Conservation (phyloP, 352 stramenopile species). For the Lagenidium sp. region DNA sequence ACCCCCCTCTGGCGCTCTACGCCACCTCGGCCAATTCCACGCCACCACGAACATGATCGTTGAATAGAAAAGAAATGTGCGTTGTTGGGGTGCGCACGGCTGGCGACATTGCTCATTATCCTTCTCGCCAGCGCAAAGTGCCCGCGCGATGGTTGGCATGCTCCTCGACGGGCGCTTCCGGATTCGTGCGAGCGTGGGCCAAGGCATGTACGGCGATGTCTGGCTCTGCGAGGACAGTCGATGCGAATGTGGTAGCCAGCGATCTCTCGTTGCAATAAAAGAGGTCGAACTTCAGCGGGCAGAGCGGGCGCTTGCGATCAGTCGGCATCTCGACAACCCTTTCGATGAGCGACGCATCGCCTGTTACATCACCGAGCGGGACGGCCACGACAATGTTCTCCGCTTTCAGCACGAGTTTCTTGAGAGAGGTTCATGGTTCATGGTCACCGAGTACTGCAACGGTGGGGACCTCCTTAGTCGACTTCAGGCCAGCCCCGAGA, state of each 20-base stretch:
- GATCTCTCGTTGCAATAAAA: slow-evolving; percentile 36
- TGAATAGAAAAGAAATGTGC: too few species aligned
- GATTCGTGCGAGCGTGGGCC: slow-evolving; percentile 5
- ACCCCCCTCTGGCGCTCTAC: too few species aligned
- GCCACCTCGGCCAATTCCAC: too few species aligned
- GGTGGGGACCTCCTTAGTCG: slow-evolving; percentile 24
- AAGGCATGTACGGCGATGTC: slow-evolving; percentile 34
- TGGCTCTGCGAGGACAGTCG: slow-evolving; percentile 30
- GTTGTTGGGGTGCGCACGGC: too few species aligned
- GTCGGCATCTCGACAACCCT: slow-evolving; percentile 33
- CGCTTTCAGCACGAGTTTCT: slow-evolving; percentile 28
- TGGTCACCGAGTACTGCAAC: slow-evolving; percentile 30
- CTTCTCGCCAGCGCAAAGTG: neutral
- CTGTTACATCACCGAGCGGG: slow-evolving; percentile 13
- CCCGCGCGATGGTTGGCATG: neutral
- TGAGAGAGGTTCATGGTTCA: slow-evolving; percentile 29
- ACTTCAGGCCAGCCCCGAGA: slow-evolving; percentile 10
- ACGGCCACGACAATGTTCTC: slow-evolving; percentile 31
- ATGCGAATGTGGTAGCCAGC: slow-evolving; percentile 5
- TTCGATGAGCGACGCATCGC: slow-evolving; percentile 24
- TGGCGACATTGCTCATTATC: too few species aligned
- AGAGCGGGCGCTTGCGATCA: slow-evolving; percentile 10
- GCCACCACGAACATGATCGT: too few species aligned
- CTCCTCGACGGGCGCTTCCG: slow-evolving; percentile 1
- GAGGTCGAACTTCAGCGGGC: slow-evolving; percentile 23